phyloP scores from a whole-genome alignment of 768 basidiomycete species.

The Gymnopilus dilepis region DNA sequence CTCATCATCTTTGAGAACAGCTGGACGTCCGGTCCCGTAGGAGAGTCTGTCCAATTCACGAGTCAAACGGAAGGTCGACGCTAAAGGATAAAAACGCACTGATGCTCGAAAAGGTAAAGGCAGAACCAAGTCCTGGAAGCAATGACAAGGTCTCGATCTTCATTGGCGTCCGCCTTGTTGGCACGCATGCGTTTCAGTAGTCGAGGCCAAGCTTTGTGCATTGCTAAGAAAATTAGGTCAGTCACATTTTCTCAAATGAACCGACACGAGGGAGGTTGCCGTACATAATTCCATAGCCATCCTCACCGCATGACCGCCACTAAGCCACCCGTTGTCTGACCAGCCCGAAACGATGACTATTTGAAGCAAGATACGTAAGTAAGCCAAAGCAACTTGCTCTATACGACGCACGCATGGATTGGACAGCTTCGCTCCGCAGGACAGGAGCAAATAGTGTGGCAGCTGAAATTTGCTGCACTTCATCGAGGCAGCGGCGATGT shows the following conservation, averaged over 20 bases:
- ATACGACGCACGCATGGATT: slow-evolving; percentile 82
- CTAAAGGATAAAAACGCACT: slow-evolving; percentile 55
- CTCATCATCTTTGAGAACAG: slow-evolving; percentile 92
- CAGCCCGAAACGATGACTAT: slow-evolving; percentile 90
- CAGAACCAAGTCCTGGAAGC: slow-evolving; percentile 92
- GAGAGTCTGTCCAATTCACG: slow-evolving; percentile 66
- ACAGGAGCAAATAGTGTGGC: slow-evolving; percentile 90
- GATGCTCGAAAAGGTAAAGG: slow-evolving; percentile 92
- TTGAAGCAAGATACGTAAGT: slow-evolving; percentile 11
- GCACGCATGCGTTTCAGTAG: slow-evolving; percentile 79
- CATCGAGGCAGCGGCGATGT: slow-evolving; percentile 75
- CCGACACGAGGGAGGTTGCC: slow-evolving; percentile 36
- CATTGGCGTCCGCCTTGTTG: slow-evolving; percentile 57
- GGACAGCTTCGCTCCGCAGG: slow-evolving; percentile 83
- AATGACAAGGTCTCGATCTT: slow-evolving; percentile 82
- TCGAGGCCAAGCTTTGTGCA: slow-evolving; percentile 92
- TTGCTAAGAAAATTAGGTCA: slow-evolving; percentile 48
- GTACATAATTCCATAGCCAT: slow-evolving; percentile 95
- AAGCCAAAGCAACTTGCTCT: neutral
- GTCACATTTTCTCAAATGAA: neutral
- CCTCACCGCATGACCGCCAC: slow-evolving; percentile 93
- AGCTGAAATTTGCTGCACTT: slow-evolving; percentile 85
- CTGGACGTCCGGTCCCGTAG: slow-evolving; percentile 92
- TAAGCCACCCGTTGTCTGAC: slow-evolving; percentile 96
- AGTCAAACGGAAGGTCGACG: neutral